phyloP scores from a whole-genome alignment of 2,329 filamentous ascomycete genomes.

The Aspergillus aculeatus region DNA sequence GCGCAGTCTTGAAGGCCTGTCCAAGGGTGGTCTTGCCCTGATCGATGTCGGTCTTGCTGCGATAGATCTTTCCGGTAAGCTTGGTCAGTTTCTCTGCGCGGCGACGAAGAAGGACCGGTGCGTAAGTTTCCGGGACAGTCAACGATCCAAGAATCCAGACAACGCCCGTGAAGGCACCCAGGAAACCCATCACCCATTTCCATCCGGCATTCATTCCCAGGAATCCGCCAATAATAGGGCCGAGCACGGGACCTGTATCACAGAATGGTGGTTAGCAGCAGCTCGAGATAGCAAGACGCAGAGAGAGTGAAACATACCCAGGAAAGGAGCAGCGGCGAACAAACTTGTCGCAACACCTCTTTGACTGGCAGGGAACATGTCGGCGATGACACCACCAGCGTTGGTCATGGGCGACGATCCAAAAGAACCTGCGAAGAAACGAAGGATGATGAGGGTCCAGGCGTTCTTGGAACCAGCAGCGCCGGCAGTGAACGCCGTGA shows the following conservation, averaged over 20 bases:
- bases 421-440: conserved; percentile 65
- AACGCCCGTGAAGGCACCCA: conserved; percentile 62
- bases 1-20: conserved; percentile 47
- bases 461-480: conserved; percentile 59
- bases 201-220: conserved; percentile 63
- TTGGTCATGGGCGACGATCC: conserved; percentile 63
- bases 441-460: conserved; percentile 61
- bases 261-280: conserved; percentile 1
- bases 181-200: conserved; percentile 67
- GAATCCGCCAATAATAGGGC: conserved; percentile 68
- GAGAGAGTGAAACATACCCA: conserved; percentile 40
- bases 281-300: not conserved
- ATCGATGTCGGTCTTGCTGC: conserved; percentile 40
- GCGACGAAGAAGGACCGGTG: conserved; percentile 52
- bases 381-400: conserved; percentile 61
- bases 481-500: conserved; percentile 63
- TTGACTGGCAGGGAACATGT: conserved; percentile 57
- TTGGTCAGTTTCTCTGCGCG: conserved; percentile 51
- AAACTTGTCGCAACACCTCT: conserved; percentile 60
- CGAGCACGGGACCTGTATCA: conserved; percentile 52
- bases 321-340: conserved; percentile 66
- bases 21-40: conserved; percentile 43
- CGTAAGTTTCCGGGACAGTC: conserved; percentile 44
- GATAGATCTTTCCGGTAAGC: conserved; percentile 51
- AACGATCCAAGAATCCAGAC: conserved; percentile 48